A percentile compares a stretch with the other conserved stretches of the same genome.
Conservation (phyloP, 805 yeast genomes). For the Spathaspora arborariae region DNA sequence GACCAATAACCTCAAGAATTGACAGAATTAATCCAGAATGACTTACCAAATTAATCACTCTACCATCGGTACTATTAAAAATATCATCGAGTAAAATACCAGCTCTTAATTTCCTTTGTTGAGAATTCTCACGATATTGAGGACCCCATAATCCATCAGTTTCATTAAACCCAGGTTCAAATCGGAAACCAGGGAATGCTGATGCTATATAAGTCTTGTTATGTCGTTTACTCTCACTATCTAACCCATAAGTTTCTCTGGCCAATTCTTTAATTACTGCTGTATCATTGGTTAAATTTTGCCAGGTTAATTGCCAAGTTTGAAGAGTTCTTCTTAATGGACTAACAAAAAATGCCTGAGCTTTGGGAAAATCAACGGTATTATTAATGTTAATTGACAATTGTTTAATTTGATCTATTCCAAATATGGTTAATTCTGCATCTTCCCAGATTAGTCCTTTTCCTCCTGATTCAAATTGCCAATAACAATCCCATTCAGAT, state of each 20-base stretch:
- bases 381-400: conserved; percentile 12
- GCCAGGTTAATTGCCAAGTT: conserved; percentile 29
- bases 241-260: conserved; percentile 32
- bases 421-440: conserved; percentile 24
- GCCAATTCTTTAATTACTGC: conserved; percentile 26
- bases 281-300: conserved; percentile 10
- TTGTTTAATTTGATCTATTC: conserved; percentile 14
- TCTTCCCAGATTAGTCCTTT: conserved; percentile 27
- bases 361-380: conserved; percentile 18
- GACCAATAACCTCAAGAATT: conserved; percentile 21
- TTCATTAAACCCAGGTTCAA: conserved; percentile 24
- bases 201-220: conserved; percentile 15
- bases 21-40: conserved; percentile 28
- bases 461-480: conserved; percentile 21
- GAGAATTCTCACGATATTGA: conserved; percentile 19
- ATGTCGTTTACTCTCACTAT: conserved; percentile 28
- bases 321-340: conserved; percentile 29
- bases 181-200: conserved; percentile 16
- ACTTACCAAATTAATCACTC: conserved; percentile 22
- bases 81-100: conserved; percentile 21
- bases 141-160: conserved; percentile 22
- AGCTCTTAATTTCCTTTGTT: conserved; percentile 26
- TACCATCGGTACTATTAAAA: conserved; percentile 17
- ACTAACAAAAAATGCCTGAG: conserved; percentile 24
- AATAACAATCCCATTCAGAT: conserved; percentile 23